Evolutionary conservation across 1,284 basidiomycete species (phyloP).

Genomic region (Boletus semigastroideus): DNA sequence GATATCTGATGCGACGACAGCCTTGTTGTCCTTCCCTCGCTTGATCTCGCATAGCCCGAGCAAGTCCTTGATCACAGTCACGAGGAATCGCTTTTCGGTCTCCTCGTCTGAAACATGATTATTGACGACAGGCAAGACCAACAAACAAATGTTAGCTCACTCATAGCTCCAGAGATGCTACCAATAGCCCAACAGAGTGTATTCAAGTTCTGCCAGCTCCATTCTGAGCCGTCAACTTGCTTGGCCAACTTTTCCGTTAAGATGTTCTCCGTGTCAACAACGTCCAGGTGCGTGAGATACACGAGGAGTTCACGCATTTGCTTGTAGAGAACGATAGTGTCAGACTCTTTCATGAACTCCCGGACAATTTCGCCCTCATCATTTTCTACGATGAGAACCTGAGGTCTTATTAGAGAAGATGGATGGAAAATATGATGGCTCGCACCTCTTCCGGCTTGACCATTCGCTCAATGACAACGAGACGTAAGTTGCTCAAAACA

Average conservation of each 20-base stretch:
- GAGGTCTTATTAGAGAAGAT: constrained; percentile 10
- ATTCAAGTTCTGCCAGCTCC: constrained; percentile 99
- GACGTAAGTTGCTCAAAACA: constrained; percentile 90
- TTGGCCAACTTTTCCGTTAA: constrained; percentile 96
- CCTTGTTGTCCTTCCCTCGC: constrained; percentile 99
- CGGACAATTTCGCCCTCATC: constrained; percentile 99
- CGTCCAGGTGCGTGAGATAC: constrained; percentile 97
- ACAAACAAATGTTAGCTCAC: constrained; percentile 47
- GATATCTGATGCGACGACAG: constrained; percentile 98
- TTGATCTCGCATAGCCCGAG: constrained; percentile 98
- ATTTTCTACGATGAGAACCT: constrained; percentile 98
- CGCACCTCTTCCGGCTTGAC: constrained; percentile 98
- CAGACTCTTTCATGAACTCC: constrained; percentile 99
- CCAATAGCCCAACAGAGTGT: constrained; percentile 99
- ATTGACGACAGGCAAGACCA: constrained; percentile 1
- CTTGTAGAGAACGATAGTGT: constrained; percentile 99
- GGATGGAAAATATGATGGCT: constrained; percentile 8
- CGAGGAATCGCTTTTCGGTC: constrained; percentile 98
- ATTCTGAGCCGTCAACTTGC: constrained; percentile 97
- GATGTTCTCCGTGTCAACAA: constrained; percentile 94
- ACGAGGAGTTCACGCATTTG: constrained; percentile 97
- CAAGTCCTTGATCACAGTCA: constrained; percentile 98
- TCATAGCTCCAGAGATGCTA: constrained; percentile 99
- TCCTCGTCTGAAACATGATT: constrained; percentile 76
- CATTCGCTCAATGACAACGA: constrained; percentile 99